Conservation (phyloP, 176 grass and related monocot genomes). For the Saccharum officinarum region DNA sequence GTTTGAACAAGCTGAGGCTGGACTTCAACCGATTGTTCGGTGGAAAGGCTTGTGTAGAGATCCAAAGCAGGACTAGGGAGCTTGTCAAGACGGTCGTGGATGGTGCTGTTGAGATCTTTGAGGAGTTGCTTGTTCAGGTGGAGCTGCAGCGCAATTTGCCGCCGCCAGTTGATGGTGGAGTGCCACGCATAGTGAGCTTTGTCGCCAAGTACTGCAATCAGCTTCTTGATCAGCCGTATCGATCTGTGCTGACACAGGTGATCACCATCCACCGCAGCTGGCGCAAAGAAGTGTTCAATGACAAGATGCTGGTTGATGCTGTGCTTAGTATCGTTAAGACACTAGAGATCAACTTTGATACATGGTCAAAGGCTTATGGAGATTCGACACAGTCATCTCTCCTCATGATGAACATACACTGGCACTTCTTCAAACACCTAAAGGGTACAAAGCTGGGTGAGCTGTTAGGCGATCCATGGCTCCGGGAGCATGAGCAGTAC, state of each 20-base stretch:
- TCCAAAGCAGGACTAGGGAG: conserved; percentile 65
- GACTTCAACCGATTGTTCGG: conserved; percentile 81
- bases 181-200: conserved; percentile 65
- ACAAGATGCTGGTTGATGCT: conserved; percentile 54
- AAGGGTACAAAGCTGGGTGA: conserved; percentile 77
- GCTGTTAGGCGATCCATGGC: conserved; percentile 61
- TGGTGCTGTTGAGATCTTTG: conserved; percentile 67
- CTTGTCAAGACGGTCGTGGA: conserved; percentile 83
- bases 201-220: conserved; percentile 75
- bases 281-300: conserved; percentile 62
- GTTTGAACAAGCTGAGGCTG: conserved; percentile 58
- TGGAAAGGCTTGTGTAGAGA: conserved; percentile 67
- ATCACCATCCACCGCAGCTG: conserved; percentile 80
- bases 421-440: conserved; percentile 82
- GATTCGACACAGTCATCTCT: conserved; percentile 44
- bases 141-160: conserved; percentile 67
- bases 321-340: conserved; percentile 58
- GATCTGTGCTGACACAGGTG: conserved; percentile 58
- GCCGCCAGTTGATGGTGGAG: conserved; percentile 49
- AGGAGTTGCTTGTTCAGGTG: conserved; percentile 70
- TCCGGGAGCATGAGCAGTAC: conserved; percentile 84
- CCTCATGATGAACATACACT: conserved; percentile 79
- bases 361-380: conserved; percentile 69
- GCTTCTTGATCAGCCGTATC: conserved; percentile 58
- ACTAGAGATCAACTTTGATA: conserved; percentile 65